Evolutionary conservation across 495 filamentous ascomycete genomes (phyloP), one percentile per base, ranked within the genome.

Genomic region (Tuber indicum): DNA sequence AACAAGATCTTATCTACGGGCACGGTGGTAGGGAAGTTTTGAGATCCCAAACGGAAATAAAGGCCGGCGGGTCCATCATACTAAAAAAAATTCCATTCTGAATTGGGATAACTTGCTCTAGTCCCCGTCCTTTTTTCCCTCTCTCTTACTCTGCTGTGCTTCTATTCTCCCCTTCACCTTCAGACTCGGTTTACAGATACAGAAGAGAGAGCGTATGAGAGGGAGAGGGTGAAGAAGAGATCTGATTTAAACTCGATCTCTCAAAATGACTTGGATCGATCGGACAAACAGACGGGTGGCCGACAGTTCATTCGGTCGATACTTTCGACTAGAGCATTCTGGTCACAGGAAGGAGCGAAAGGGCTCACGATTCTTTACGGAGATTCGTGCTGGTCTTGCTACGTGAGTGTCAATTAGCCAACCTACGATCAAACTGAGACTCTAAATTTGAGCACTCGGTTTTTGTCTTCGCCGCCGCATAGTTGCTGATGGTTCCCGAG

Each of bases 351-450:
- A 85, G 81, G 91, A 92, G 81, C 88, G 92, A 42, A 93, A 92
- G 82, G 91, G 90, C 1, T 90, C 90, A n/a, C 87, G 87, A 79
- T 94, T 94, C 86, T 89, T 92, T 79, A 94, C 92, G 39, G 92
- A 94, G 85, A 84, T 94, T 70, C 90, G 92, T 72, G 92, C 91
- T 76, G 92, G 92, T 74, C 84, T 94, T 3, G 92, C 92, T 45
- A 92, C 92, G 71, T 84, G 77, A 80, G 82, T 82, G n/a, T 19
- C 32, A 17, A 72, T 47, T 42, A 36, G 70, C 62, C 42, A 70
- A 72, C 73, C 32, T 3, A 66, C 26, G 14, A 66, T 66, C 32
- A 36, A 39, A 36, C 10, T 4, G 45, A 45, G 6, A 36, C 66
- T 41, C 46, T 75, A 14, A 1, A 19, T 71, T 74, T 12, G 16